Base-by-base conservation (phyloP, 176 grass and related monocot genomes). In the Phyllostachys edulis region DNA sequence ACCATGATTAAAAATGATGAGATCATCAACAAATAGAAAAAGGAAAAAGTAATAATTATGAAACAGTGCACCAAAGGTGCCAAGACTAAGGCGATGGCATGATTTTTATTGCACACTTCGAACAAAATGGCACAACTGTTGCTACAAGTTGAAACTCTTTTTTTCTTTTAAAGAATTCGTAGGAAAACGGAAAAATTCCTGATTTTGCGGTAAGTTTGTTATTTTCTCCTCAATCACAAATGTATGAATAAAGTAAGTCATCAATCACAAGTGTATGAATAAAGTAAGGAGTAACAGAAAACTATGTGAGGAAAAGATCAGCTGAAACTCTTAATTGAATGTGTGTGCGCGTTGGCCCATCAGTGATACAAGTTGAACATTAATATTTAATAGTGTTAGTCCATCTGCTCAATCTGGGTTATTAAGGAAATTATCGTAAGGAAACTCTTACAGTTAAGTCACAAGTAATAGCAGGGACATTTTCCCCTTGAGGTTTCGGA, bases 401-500 rank as follows among this genome's bases (percentile, higher is more conserved):
- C 16, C 70, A 51, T 84, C 42, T 64, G 45, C 13, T 70, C 12
- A 49, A 67, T 47, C 69, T 50, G 14, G 32, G 14, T 77, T 20
- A 73, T 50, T 21, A 32, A 72, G 51, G 46, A 76, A 67, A 73
- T 62, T 21, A 74, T 41, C 56, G 11, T 15, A 77, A 32, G 1
- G 16, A 24, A 79, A 83, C 51, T 40, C 75, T 92, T 90, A 98
- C 96, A 74, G 80, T 93, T 71, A 95, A 77, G 84, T 98, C 91
- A 65, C 87, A 90, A 20, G 89, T 90, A 79, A 93, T 90, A 39
- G 93, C 87, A 84, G 91, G 81, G 56, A 93, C 88, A 44, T 57
- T 89, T 80, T 98, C 93, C 76, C 96, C 93, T 51, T 95, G 96
- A 70, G 90, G 87, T 84, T 98, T 98, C 56, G 96, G 96, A 75